Evolutionary conservation across 257 asterid genomes (phyloP).

Genomic region (Scutellaria barbata): DNA sequence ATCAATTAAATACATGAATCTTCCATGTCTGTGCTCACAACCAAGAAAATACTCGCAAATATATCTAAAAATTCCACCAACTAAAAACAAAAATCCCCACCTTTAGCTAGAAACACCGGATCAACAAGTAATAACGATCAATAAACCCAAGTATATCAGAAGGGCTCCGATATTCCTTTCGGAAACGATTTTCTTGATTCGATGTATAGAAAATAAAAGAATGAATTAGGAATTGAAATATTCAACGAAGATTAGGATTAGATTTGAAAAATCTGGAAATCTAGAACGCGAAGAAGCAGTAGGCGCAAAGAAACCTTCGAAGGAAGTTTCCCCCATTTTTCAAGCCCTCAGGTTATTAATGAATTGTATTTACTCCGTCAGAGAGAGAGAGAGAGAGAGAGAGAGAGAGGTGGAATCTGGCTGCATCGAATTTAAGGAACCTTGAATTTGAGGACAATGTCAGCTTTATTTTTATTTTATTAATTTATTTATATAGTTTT

Average conservation of each 20-base stretch:
- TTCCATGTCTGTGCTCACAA: neutral
- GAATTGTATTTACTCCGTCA: slow-evolving; percentile 14
- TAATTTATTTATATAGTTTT: no score
- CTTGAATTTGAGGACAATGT: slow-evolving; percentile 40
- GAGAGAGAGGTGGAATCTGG: slow-evolving; percentile 21
- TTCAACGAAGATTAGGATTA: slow-evolving; percentile 18
- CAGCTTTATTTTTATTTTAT: slow-evolving; percentile 3
- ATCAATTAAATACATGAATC: slow-evolving; percentile 19
- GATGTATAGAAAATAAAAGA: neutral
- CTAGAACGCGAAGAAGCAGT: slow-evolving; percentile 26
- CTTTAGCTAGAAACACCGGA: slow-evolving; percentile 26
- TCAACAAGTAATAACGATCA: slow-evolving; percentile 27
- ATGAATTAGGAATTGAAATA: slow-evolving; percentile 8
- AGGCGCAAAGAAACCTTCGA: slow-evolving; percentile 32
- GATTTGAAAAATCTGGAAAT: slow-evolving; percentile 31
- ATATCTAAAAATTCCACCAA: neutral
- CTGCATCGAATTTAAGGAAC: slow-evolving; percentile 36
- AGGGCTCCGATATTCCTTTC: slow-evolving; percentile 15
- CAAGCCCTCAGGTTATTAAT: slow-evolving; percentile 26
- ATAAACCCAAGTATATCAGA: slow-evolving; percentile 37
- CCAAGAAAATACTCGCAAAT: neutral
- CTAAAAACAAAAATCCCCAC: neutral
- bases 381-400: slow-evolving; percentile 26
- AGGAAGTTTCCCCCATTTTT: slow-evolving; percentile 26
- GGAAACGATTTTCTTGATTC: slow-evolving; percentile 5